Evolutionary conservation across 2,329 filamentous ascomycete genomes (phyloP).

Genomic region (Lomentospora prolificans): DNA sequence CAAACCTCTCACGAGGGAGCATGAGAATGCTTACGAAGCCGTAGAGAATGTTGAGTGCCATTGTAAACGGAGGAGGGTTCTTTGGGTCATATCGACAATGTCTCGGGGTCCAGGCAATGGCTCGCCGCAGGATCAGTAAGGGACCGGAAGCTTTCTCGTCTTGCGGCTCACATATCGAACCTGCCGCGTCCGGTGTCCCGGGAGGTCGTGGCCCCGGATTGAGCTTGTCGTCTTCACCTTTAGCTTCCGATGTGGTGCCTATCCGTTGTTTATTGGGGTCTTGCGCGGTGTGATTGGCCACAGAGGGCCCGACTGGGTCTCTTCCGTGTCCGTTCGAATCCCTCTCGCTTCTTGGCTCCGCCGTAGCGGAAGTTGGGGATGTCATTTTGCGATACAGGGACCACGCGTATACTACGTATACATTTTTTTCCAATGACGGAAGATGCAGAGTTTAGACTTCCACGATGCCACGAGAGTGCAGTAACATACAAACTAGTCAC

Average conservation of each 20-base stretch:
- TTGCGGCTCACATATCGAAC: constrained; percentile 13
- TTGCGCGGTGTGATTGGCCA: background rate
- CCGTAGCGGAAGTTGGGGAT: background rate
- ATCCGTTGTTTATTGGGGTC: background rate
- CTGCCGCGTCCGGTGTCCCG: background rate
- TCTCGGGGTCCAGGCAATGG: constrained; percentile 49
- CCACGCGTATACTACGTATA: too few relatives aligned
- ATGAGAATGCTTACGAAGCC: constrained; percentile 38
- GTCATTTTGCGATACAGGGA: background rate
- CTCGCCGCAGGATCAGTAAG: background rate
- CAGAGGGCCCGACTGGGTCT: background rate
- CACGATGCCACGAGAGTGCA: too few relatives aligned
- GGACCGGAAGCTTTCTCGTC: constrained; percentile 23
- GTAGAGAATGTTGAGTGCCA: constrained; percentile 61
- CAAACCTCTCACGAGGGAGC: background rate
- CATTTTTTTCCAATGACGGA: too few relatives aligned
- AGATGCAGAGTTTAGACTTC: too few relatives aligned
- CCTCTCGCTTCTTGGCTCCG: background rate
- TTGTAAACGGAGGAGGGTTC: constrained; percentile 57
- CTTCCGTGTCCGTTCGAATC: background rate
- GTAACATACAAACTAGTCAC: too few relatives aligned
- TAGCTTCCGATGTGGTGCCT: background rate
- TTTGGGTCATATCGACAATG: constrained; percentile 59
- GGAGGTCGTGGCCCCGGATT: background rate
- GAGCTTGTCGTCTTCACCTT: background rate